Conservation (phyloP, 2,329 filamentous ascomycete genomes). For the Cladosporium sp. region DNA sequence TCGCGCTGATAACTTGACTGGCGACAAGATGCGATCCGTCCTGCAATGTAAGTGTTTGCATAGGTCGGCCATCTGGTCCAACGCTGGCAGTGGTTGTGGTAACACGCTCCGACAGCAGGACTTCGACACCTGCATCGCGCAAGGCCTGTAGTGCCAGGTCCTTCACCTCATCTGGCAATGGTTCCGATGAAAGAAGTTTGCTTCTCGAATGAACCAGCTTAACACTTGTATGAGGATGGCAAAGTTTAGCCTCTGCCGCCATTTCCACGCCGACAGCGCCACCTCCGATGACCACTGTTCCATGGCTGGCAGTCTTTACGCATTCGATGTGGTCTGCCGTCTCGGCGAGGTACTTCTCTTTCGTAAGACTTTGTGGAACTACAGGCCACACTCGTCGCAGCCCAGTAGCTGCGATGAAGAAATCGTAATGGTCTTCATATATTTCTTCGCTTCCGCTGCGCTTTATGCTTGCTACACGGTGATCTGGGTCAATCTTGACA, state of each 20-base stretch:
- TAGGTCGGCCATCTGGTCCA: slow-evolving; percentile 37
- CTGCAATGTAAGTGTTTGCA: slow-evolving; percentile 52
- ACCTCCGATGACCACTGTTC: slow-evolving; percentile 70
- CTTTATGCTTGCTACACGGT: slow-evolving; percentile 54
- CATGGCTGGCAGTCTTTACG: slow-evolving; percentile 49
- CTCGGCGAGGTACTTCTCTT: slow-evolving; percentile 61
- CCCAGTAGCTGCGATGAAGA: slow-evolving; percentile 68
- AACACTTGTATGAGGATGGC: slow-evolving; percentile 62
- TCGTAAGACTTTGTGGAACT: slow-evolving; percentile 62
- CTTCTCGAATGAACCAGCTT: slow-evolving; percentile 70
- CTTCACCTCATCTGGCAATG: slow-evolving; percentile 65
- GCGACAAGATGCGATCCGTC: slow-evolving; percentile 58
- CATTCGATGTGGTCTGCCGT: slow-evolving; percentile 54
- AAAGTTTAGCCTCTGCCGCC: slow-evolving; percentile 69
- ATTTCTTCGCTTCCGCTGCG: slow-evolving; percentile 31
- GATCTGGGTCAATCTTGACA: slow-evolving; percentile 56
- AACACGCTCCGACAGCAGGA: slow-evolving; percentile 60
- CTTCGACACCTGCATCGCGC: slow-evolving; percentile 59
- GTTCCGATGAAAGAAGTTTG: slow-evolving; percentile 68
- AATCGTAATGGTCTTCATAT: slow-evolving; percentile 57
- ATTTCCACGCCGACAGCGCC: slow-evolving; percentile 78
- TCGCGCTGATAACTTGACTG: slow-evolving; percentile 65
- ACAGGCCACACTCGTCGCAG: slow-evolving; percentile 67
- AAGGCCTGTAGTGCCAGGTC: slow-evolving; percentile 57
- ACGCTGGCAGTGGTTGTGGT: slow-evolving; percentile 45